Evolutionary conservation across 495 filamentous ascomycete genomes (phyloP).

Genomic region (Aspergillus avenaceus): DNA sequence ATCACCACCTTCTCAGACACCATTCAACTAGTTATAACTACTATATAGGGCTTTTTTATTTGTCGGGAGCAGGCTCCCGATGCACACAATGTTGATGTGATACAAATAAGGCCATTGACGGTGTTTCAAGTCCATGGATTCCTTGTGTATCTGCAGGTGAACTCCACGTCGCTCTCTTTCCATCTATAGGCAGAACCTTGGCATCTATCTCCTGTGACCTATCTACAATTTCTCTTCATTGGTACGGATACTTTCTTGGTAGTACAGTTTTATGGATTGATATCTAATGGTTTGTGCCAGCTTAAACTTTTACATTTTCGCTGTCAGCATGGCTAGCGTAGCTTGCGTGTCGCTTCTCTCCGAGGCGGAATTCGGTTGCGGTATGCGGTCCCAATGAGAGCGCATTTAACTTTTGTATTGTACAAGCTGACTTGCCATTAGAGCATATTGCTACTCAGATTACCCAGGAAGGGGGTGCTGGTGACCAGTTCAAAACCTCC

Average conservation of each 20-base stretch:
- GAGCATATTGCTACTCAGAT: slow-evolving; percentile 40
- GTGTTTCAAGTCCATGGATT: slow-evolving; percentile 18
- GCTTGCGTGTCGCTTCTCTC: slow-evolving; percentile 33
- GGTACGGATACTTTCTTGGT: not conserved
- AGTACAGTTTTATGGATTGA: not conserved
- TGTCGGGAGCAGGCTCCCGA: slow-evolving; percentile 10
- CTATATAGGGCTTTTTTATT: not conserved
- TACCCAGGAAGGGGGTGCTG: slow-evolving; percentile 23
- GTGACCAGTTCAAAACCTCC: slow-evolving; percentile 34
- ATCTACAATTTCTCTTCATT: not conserved
- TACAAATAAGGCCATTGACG: slow-evolving; percentile 4
- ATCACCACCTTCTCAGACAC: not conserved
- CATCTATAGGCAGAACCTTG: not conserved
- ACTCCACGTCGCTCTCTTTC: slow-evolving; percentile 6
- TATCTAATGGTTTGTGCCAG: not conserved
- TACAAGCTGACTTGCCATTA: slow-evolving; percentile 19
- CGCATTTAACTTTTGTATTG: not conserved
- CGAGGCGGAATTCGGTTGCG: slow-evolving; percentile 44
- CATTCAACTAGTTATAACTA: not conserved
- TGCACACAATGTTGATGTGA: slow-evolving; percentile 11
- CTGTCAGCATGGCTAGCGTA: slow-evolving; percentile 30
- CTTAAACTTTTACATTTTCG: not conserved
- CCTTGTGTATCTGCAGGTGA: slow-evolving; percentile 13
- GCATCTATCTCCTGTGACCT: not conserved
- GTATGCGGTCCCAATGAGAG: slow-evolving; percentile 24